A percentile compares a stretch with the other conserved stretches of the same genome.
phyloP scores from a whole-genome alignment of 177 flowering plant species.

The Vitis hybrid region DNA sequence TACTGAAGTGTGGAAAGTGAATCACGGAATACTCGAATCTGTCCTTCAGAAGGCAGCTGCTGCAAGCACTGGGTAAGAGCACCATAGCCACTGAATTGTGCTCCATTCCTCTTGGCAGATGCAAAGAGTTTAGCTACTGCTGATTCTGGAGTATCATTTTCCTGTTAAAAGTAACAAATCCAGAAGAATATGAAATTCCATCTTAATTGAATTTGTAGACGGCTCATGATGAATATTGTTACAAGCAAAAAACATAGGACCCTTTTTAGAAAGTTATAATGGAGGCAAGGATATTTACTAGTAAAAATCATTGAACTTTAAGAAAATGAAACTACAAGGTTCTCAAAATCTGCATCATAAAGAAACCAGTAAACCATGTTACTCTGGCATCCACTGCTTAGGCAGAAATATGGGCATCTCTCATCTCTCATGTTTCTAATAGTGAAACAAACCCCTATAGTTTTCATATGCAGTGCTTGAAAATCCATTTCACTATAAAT shows the following conservation, averaged over 20 bases:
- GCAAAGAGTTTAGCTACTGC: constrained; percentile 92
- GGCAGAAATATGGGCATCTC: too few species aligned
- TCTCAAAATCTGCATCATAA: background rate
- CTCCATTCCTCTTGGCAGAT: constrained; percentile 57
- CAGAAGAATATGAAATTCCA: constrained; percentile 5
- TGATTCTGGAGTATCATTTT: constrained; percentile 73
- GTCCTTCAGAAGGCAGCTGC: constrained; percentile 77
- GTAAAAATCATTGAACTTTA: background rate
- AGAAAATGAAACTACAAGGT: background rate
- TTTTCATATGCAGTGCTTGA: too few species aligned
- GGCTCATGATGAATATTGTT: background rate
- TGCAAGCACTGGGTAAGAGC: constrained; percentile 62
- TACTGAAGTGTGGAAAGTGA: background rate
- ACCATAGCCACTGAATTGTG: constrained; percentile 48
- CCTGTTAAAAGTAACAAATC: constrained; percentile 39
- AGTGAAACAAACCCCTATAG: too few species aligned
- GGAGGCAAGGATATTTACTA: background rate
- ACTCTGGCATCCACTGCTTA: too few species aligned
- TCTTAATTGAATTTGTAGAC: background rate
- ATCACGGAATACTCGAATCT: constrained; percentile 56
- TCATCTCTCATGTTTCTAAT: too few species aligned
- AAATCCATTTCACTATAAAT: too few species aligned
- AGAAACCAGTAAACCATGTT: too few species aligned
- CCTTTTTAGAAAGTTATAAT: background rate
- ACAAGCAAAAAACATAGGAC: background rate